Percentiles rank a stretch among this genome's conserved stretches.
Evolutionary conservation across 371 early-diverging fungal genomes (phyloP).

Genomic region (Chytridium lagenaria): DNA sequence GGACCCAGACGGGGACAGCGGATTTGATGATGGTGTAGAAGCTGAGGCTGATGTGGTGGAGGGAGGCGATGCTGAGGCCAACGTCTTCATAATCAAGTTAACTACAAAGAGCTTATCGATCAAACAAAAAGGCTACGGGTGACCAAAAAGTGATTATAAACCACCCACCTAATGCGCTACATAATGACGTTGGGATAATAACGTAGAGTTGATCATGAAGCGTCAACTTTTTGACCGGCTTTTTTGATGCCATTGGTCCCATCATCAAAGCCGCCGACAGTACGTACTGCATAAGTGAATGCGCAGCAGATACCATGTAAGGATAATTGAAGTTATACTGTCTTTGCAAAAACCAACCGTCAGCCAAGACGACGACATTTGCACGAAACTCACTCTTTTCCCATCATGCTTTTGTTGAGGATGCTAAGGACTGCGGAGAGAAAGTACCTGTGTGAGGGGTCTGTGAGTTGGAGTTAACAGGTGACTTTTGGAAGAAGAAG

Average conservation of each 20-base stretch:
- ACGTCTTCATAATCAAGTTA: conserved; percentile 22
- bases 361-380: neutral
- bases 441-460: conserved; percentile 20
- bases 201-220: neutral
- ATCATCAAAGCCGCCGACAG: conserved; percentile 16
- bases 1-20: conserved; percentile 83
- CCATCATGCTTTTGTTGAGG: conserved; percentile 33
- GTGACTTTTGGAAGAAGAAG: too few relatives aligned
- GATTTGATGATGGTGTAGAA: conserved; percentile 97
- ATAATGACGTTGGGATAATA: conserved; percentile 28
- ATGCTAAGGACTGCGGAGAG: conserved; percentile 27
- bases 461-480: conserved; percentile 3
- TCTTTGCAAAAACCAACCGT: neutral
- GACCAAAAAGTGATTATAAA: neutral
- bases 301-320: conserved; percentile 26
- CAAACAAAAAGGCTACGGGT: too few relatives aligned
- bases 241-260: neutral
- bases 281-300: conserved; percentile 21
- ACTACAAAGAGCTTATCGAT: neutral
- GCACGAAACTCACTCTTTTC: conserved; percentile 17
- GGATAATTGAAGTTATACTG: conserved; percentile 36
- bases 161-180: conserved; percentile 27
- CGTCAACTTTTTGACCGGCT: neutral
- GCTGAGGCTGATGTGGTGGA: conserved; percentile 74
- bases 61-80: conserved; percentile 33